These are phyloP conservation scores for Prunus campanulata DNA, from an alignment of 306 rosid species.

Conservation along the genomic window DNA sequence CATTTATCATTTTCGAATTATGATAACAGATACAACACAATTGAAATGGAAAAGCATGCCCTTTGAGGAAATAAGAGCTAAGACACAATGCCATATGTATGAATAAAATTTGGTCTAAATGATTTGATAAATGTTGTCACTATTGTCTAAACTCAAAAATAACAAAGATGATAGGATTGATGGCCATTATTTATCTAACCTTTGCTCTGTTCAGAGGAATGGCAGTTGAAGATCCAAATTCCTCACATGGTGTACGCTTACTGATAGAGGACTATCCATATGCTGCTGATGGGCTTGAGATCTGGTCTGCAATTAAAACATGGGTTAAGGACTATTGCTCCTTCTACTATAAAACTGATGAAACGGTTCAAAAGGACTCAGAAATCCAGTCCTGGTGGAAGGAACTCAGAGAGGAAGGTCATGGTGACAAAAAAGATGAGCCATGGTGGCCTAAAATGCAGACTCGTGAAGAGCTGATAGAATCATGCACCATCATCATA, in stretches of 20 bases:
- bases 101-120: too few species aligned
- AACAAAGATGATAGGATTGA: neutral
- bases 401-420: slow-evolving; percentile 46
- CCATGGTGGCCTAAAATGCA: slow-evolving; percentile 59
- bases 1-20: neutral
- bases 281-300: slow-evolving; percentile 55
- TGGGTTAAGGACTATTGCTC: slow-evolving; percentile 53
- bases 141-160: neutral
- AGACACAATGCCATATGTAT: neutral
- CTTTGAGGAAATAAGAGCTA: neutral
- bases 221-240: slow-evolving; percentile 43
- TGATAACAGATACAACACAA: neutral
- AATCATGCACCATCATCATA: slow-evolving; percentile 37
- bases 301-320: slow-evolving; percentile 51
- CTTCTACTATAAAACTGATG: slow-evolving; percentile 46
- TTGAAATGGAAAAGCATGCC: neutral
- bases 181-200: neutral
- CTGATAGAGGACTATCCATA: slow-evolving; percentile 57
- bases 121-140: too few species aligned
- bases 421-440: slow-evolving; percentile 47
- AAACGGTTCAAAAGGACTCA: slow-evolving; percentile 32
- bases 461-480: slow-evolving; percentile 37
- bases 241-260: slow-evolving; percentile 51
- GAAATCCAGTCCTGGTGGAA: slow-evolving; percentile 64
- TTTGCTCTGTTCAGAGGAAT: slow-evolving; percentile 45